Evolutionary conservation across 257 asterid species (phyloP).

Genomic region (Forsythia suspensa): DNA sequence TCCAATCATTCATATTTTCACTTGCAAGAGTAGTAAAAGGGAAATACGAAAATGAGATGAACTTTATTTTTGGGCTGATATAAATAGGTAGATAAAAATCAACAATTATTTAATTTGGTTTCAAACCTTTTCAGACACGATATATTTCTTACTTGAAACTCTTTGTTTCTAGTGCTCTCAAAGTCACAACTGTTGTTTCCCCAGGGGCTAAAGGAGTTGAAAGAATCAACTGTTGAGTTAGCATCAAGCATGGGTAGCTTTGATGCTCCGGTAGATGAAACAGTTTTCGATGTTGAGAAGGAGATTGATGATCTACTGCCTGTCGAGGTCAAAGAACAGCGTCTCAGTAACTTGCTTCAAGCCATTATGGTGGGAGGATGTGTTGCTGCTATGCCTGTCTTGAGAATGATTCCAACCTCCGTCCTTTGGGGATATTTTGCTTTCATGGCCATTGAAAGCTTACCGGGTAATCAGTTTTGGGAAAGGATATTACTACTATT

Average conservation of each 20-base stretch:
- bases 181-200: background rate
- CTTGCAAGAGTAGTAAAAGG: background rate
- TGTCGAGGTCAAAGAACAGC: slow-evolving; percentile 88
- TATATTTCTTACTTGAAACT: background rate
- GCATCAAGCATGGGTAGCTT: slow-evolving; percentile 83
- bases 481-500: slow-evolving; percentile 73
- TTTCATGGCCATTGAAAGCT: slow-evolving; percentile 90
- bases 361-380: slow-evolving; percentile 78
- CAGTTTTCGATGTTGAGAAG: slow-evolving; percentile 75
- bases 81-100: no score
- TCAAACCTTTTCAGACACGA: background rate
- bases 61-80: background rate
- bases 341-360: slow-evolving; percentile 81
- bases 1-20: background rate
- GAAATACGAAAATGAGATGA: background rate
- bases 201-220: slow-evolving; percentile 88
- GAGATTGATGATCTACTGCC: slow-evolving; percentile 84
- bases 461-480: slow-evolving; percentile 93
- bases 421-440: slow-evolving; percentile 96
- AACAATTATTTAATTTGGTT: no score
- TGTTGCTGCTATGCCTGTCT: slow-evolving; percentile 82
- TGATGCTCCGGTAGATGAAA: slow-evolving; percentile 73
- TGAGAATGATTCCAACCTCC: slow-evolving; percentile 90
- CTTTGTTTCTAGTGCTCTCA: background rate
- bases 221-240: slow-evolving; percentile 71